These are phyloP conservation scores for Quercus wislizeni DNA, from an alignment of 306 rosid genomes.

Conservation along the genomic window DNA sequence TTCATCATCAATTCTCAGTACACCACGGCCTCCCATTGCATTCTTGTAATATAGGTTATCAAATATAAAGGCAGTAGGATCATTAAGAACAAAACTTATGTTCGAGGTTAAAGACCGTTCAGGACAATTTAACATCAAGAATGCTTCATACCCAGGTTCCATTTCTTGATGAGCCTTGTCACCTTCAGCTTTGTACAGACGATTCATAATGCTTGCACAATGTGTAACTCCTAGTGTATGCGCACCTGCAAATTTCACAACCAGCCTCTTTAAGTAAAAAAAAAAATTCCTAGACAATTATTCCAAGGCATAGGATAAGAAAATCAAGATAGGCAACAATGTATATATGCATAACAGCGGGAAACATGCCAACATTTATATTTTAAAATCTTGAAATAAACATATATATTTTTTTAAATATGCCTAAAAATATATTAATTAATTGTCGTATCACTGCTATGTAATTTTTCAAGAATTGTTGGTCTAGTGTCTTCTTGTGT, in stretches of 20 bases:
- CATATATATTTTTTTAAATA: too few species aligned
- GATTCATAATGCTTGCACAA: conserved; percentile 19
- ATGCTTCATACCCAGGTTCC: conserved; percentile 22
- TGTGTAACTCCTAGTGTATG: conserved; percentile 32
- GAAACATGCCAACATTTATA: neutral
- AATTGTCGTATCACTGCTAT: too few species aligned
- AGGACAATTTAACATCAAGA: conserved; percentile 27
- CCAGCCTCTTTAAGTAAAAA: neutral
- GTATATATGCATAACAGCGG: neutral
- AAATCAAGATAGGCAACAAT: neutral
- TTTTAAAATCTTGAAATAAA: too few species aligned
- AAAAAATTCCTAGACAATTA: neutral
- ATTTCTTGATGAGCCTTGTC: conserved; percentile 8
- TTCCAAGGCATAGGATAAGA: neutral
- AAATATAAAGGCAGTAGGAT: conserved; percentile 22
- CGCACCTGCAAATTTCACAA: conserved; percentile 19
- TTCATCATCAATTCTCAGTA: conserved; percentile 31
- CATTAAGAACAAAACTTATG: conserved; percentile 25
- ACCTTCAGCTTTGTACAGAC: conserved; percentile 12
- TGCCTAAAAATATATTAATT: too few species aligned
- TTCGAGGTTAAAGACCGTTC: conserved; percentile 9
- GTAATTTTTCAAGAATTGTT: too few species aligned
- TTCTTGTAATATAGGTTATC: conserved; percentile 26
- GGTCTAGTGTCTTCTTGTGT: too few species aligned
- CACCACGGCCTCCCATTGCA: conserved; percentile 27